Conservation (phyloP, 2,329 filamentous ascomycete genomes). For the Diaporthe vexans region DNA sequence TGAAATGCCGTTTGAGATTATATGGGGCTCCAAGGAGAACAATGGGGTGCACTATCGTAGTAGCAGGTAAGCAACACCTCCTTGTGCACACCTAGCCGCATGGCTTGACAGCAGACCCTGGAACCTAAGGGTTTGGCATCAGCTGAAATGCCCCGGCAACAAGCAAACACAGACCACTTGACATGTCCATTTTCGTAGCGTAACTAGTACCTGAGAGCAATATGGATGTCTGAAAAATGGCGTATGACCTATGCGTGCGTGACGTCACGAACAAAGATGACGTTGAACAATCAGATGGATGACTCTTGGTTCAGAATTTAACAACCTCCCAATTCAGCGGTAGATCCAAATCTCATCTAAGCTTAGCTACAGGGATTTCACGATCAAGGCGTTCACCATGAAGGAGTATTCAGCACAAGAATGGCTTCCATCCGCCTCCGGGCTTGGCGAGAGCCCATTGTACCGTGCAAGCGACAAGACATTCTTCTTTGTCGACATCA, state of each 20-base stretch:
- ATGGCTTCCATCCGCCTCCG: constrained; percentile 45
- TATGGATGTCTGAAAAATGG: not conserved
- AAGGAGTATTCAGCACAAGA: constrained; percentile 46
- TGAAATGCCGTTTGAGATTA: too few species aligned
- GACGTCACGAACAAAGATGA: constrained; percentile 30
- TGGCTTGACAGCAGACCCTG: not conserved
- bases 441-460: constrained; percentile 46
- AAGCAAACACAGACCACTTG: not conserved
- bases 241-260: constrained; percentile 14
- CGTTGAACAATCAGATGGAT: not conserved
- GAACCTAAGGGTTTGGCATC: not conserved
- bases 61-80: not conserved
- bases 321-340: not conserved
- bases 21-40: not conserved
- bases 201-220: too few species aligned
- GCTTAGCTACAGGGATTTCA: not conserved
- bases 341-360: not conserved
- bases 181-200: not conserved
- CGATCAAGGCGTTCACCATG: constrained; percentile 36
- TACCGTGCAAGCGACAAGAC: constrained; percentile 46
- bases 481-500: constrained; percentile 48
- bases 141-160: not conserved
- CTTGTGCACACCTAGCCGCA: too few species aligned
- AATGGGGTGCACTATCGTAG: too few species aligned
- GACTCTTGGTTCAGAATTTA: not conserved